phyloP scores from a whole-genome alignment of 2,329 filamentous ascomycete species.

The Fusarium cyanostomum region DNA sequence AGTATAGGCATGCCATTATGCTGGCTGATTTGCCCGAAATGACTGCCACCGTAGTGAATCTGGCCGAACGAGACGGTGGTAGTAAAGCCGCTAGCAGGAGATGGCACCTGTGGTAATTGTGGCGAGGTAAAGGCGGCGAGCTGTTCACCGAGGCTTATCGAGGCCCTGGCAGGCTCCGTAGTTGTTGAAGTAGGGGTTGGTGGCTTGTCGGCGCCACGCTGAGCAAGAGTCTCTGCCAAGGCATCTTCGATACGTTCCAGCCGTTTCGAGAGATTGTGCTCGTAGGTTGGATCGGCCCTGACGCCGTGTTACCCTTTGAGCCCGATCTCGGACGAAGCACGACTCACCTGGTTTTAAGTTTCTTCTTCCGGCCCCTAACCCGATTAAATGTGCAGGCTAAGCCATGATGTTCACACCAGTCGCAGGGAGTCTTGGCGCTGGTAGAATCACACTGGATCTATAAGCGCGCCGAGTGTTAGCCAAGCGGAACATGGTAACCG shows the following conservation, averaged over 20 bases:
- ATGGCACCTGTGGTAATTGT: neutral
- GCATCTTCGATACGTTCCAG: slow-evolving; percentile 36
- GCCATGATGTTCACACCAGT: slow-evolving; percentile 40
- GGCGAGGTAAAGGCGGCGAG: slow-evolving; percentile 13
- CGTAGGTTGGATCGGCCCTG: slow-evolving; percentile 24
- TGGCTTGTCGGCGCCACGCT: neutral
- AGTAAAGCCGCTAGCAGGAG: slow-evolving; percentile 12
- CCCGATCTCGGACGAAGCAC: too few relatives aligned
- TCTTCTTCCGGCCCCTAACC: slow-evolving; percentile 36
- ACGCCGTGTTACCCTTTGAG: neutral
- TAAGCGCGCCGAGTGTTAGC: neutral
- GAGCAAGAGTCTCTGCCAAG: slow-evolving; percentile 30
- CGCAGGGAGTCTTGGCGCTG: slow-evolving; percentile 16
- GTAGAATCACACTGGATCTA: slow-evolving; percentile 39
- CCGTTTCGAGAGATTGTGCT: slow-evolving; percentile 34
- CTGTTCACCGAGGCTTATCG: slow-evolving; percentile 14
- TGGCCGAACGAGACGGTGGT: slow-evolving; percentile 34
- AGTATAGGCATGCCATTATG: slow-evolving; percentile 38
- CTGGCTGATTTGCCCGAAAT: slow-evolving; percentile 38
- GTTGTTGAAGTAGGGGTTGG: slow-evolving; percentile 7
- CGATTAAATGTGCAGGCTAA: slow-evolving; percentile 40
- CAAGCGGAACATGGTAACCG: neutral
- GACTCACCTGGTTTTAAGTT: slow-evolving; percentile 27
- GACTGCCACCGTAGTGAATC: slow-evolving; percentile 36
- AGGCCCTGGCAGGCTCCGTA: neutral